These are phyloP conservation scores for Glutinoglossum americanum DNA, from an alignment of 495 filamentous ascomycete genomes.

Conservation along the genomic window DNA sequence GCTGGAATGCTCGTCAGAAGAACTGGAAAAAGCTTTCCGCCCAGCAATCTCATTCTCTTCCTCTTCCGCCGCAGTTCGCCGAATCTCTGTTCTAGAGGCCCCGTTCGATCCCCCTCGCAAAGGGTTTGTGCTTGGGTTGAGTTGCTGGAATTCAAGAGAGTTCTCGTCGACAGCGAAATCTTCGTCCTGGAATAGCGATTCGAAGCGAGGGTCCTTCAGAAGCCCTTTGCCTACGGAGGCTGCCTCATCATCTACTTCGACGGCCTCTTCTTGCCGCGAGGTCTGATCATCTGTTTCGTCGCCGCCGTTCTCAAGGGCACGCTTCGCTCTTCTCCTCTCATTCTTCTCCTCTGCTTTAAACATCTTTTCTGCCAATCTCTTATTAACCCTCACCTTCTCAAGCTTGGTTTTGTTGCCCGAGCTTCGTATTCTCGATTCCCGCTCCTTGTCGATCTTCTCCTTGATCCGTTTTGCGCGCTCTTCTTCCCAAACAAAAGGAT, in stretches of 20 bases:
- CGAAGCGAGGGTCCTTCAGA: conserved; percentile 70
- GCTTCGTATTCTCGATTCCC: conserved; percentile 76
- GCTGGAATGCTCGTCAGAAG: conserved; percentile 16
- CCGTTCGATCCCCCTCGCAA: conserved; percentile 11
- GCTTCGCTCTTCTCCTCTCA: conserved; percentile 38
- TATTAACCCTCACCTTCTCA: conserved; percentile 76
- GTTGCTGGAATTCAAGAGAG: conserved; percentile 63
- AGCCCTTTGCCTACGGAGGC: conserved; percentile 18
- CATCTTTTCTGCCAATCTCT: conserved; percentile 63
- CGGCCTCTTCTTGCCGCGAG: conserved; percentile 3
- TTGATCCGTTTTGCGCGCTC: conserved; percentile 69
- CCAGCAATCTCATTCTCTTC: conserved; percentile 26
- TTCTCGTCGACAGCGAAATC: conserved; percentile 84
- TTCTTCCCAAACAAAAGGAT: conserved; percentile 82
- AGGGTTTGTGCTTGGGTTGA: conserved; percentile 59
- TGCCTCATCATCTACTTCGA: conserved; percentile 18
- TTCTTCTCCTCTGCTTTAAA: conserved; percentile 60
- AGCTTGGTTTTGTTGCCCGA: conserved; percentile 38
- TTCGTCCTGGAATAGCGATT: conserved; percentile 69
- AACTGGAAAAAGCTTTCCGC: not conserved
- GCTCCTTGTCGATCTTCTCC: conserved; percentile 85
- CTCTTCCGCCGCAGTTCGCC: conserved; percentile 46
- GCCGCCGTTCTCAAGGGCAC: conserved; percentile 33
- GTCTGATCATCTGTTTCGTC: conserved; percentile 23
- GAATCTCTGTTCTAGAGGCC: conserved; percentile 20